A percentile compares a stretch with the other conserved stretches of the same genome.
Conservation (phyloP, 345 rosid species). For the Erodium maritimum region DNA sequence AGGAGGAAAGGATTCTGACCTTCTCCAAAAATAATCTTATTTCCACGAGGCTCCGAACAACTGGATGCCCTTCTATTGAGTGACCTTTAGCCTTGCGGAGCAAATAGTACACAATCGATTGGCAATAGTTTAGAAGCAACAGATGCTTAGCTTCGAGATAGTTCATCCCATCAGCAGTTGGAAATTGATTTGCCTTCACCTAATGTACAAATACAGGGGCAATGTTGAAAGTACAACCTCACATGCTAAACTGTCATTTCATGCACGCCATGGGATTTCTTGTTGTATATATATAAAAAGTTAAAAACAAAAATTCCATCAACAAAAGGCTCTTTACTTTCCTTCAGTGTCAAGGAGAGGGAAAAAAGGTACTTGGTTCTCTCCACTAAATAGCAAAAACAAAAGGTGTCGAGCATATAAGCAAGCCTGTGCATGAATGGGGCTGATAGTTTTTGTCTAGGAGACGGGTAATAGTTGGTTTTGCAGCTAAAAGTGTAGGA, state of each 20-base stretch:
- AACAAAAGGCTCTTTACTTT: too few relatives aligned
- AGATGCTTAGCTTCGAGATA: slow-evolving; percentile 84
- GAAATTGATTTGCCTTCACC: slow-evolving; percentile 64
- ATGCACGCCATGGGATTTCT: too few relatives aligned
- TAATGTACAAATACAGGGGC: slow-evolving; percentile 8
- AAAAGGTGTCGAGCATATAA: too few relatives aligned
- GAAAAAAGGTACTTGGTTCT: too few relatives aligned
- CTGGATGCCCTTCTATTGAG: slow-evolving; percentile 68
- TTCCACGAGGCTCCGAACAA: slow-evolving; percentile 75
- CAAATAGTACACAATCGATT: slow-evolving; percentile 64
- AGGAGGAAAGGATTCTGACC: slow-evolving; percentile 23
- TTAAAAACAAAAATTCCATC: too few relatives aligned
- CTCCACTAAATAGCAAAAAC: too few relatives aligned
- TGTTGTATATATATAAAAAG: too few relatives aligned
- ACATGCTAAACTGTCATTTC: not conserved
- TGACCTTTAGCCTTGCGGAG: slow-evolving; percentile 77
- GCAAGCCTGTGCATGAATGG: too few relatives aligned
- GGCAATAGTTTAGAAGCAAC: slow-evolving; percentile 72
- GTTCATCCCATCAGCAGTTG: slow-evolving; percentile 76
- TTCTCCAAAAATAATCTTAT: slow-evolving; percentile 77
- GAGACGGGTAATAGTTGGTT: too few relatives aligned
- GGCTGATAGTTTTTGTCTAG: too few relatives aligned
- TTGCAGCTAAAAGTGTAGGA: too few relatives aligned
- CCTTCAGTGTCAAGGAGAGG: too few relatives aligned
- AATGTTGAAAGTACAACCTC: not conserved